Conservation (phyloP, 2,329 filamentous ascomycete genomes). For the Hirsutella rhossiliensis region DNA sequence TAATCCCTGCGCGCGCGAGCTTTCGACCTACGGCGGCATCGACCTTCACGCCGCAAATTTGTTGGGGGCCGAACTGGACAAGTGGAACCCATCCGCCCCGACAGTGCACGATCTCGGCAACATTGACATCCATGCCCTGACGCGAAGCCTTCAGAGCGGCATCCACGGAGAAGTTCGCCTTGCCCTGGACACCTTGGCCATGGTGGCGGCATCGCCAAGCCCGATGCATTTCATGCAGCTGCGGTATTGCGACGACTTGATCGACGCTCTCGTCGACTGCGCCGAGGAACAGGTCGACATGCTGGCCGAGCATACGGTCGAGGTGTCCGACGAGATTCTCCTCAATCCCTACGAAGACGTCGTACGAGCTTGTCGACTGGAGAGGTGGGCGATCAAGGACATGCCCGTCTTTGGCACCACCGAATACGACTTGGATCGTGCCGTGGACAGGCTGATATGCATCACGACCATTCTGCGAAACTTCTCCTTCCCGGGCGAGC, state of each 20-base stretch:
- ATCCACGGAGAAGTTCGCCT: conserved; percentile 82
- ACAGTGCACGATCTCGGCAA: conserved; percentile 66
- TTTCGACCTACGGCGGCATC: conserved; percentile 59
- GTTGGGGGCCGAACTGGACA: conserved; percentile 54
- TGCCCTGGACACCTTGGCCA: conserved; percentile 72
- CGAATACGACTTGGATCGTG: conserved; percentile 73
- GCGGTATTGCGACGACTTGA: conserved; percentile 70
- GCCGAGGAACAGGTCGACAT: conserved; percentile 79
- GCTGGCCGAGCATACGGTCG: conserved; percentile 71
- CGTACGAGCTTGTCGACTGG: conserved; percentile 62
- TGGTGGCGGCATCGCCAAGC: conserved; percentile 49
- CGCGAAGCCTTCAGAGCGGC: conserved; percentile 78
- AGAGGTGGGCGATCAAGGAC: conserved; percentile 61
- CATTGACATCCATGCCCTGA: conserved; percentile 83
- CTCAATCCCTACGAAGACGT: conserved; percentile 82
- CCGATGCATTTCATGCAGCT: conserved; percentile 56
- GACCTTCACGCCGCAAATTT: conserved; percentile 52
- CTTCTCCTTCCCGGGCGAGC: conserved; percentile 62
- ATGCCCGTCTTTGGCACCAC: conserved; percentile 61
- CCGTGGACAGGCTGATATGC: conserved; percentile 77
- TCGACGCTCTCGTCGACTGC: conserved; percentile 81
- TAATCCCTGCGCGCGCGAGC: conserved; percentile 38
- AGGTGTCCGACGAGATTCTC: conserved; percentile 78
- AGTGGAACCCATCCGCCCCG: conserved; percentile 64
- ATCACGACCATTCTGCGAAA: conserved; percentile 90